Percentiles rank a stretch among this genome's conserved stretches.
phyloP scores from a whole-genome alignment of 2,329 filamentous ascomycete species.

The Endocalyx cinctus region DNA sequence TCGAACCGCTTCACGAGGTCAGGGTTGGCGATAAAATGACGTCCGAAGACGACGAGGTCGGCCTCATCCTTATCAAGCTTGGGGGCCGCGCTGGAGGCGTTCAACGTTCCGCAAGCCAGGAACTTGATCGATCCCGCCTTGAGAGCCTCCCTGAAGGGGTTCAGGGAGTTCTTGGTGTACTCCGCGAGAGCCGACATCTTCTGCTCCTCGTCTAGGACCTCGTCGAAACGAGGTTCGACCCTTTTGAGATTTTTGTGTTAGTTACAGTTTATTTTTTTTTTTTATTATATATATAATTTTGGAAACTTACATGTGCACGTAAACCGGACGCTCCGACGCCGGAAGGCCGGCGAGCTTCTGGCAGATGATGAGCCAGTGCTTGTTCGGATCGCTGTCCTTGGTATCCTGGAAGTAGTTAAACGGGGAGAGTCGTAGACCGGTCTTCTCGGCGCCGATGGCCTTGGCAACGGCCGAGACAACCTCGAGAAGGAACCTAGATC shows the following conservation, averaged over 20 bases:
- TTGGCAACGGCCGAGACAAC: slow-evolving; percentile 18
- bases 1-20: slow-evolving; percentile 17
- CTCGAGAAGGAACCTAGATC: slow-evolving; percentile 18
- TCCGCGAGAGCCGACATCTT: slow-evolving; percentile 35
- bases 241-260: slow-evolving; percentile 17
- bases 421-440: slow-evolving; percentile 19
- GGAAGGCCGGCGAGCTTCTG: slow-evolving; percentile 30
- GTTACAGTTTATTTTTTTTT: no score
- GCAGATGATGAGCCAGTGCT: slow-evolving; percentile 33
- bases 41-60: slow-evolving; percentile 21
- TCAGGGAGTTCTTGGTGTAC: slow-evolving; percentile 24
- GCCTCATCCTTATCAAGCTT: slow-evolving; percentile 22
- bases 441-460: slow-evolving; percentile 17
- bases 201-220: slow-evolving; percentile 38
- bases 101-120: slow-evolving; percentile 16
- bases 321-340: slow-evolving; percentile 29
- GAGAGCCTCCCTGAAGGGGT: slow-evolving; percentile 36
- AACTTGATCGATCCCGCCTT: slow-evolving; percentile 33
- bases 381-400: slow-evolving; percentile 17
- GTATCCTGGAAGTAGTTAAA: slow-evolving; percentile 22
- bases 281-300: no score
- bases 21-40: slow-evolving; percentile 22
- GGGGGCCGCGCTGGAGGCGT: slow-evolving; percentile 12
- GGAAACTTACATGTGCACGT: slow-evolving; percentile 43
- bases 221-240: slow-evolving; percentile 43